phyloP scores from a whole-genome alignment of 2,329 filamentous ascomycete genomes.

The Fusarium goolgardi region DNA sequence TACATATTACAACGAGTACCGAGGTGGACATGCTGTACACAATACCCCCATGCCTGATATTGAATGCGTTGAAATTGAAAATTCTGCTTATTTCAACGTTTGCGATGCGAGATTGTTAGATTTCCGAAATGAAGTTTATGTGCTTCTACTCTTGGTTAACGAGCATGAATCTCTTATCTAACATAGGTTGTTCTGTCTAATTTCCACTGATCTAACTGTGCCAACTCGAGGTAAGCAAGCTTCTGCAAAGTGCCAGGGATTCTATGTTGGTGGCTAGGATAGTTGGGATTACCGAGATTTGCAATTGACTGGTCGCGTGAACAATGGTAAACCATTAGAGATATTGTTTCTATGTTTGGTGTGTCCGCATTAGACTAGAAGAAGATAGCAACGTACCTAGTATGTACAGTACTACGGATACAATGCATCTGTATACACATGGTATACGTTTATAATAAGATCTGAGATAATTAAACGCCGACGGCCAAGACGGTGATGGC shows the following conservation, averaged over 20 bases:
- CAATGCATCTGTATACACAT: neutral
- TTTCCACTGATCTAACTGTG: conserved; percentile 6
- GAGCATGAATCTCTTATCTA: conserved; percentile 9
- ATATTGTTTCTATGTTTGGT: conserved; percentile 42
- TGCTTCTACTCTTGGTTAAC: neutral
- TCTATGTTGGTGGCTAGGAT: conserved; percentile 16
- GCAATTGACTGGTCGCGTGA: conserved; percentile 32
- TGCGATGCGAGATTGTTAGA: neutral
- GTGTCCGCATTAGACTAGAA: neutral
- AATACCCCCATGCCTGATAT: conserved; percentile 32
- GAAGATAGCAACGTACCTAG: neutral
- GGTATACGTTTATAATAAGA: neutral
- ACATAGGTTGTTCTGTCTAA: conserved; percentile 4
- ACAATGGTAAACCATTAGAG: conserved; percentile 5
- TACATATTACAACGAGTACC: conserved; percentile 1
- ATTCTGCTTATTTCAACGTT: conserved; percentile 5
- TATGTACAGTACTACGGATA: neutral
- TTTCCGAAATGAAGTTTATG: conserved; percentile 9
- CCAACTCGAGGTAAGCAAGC: conserved; percentile 7
- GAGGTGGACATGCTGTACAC: conserved; percentile 2
- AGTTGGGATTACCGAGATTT: conserved; percentile 42
- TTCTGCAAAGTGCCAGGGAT: conserved; percentile 18
- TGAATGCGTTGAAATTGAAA: conserved; percentile 19
- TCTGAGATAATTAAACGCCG: conserved; percentile 3
- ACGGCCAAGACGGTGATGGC: conserved; percentile 26